phyloP scores from a whole-genome alignment of 805 yeast species.

The Candida jianshihensis region DNA sequence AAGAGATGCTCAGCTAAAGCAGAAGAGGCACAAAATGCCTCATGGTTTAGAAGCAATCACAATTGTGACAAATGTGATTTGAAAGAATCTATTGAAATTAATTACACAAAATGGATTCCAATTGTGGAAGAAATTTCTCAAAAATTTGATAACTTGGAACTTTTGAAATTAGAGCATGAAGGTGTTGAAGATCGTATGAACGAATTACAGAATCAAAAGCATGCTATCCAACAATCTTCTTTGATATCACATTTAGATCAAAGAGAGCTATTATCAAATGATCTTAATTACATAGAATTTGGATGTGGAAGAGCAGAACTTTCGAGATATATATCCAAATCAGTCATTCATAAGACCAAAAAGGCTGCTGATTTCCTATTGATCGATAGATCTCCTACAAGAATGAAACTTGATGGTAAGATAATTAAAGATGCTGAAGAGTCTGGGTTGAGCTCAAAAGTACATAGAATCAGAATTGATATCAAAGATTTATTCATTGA shows the following conservation, averaged over 20 bases:
- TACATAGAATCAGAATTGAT: constrained; percentile 59
- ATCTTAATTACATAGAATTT: constrained; percentile 55
- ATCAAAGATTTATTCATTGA: constrained; percentile 67
- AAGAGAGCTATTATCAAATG: constrained; percentile 29
- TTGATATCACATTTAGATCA: constrained; percentile 59
- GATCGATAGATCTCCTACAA: constrained; percentile 68
- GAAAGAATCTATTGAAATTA: constrained; percentile 8
- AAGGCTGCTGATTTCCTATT: constrained; percentile 39
- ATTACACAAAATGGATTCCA: constrained; percentile 25
- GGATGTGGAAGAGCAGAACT: constrained; percentile 92
- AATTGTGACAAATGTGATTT: constrained; percentile 26
- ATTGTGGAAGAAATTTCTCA: constrained; percentile 32
- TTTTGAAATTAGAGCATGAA: constrained; percentile 23
- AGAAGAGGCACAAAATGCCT: constrained; percentile 24
- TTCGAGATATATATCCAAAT: constrained; percentile 49
- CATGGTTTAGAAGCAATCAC: constrained; percentile 44
- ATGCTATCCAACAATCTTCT: constrained; percentile 77
- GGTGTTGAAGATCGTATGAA: constrained; percentile 20
- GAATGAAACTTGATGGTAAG: constrained; percentile 74
- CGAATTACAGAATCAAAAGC: constrained; percentile 55
- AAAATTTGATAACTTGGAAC: constrained; percentile 21
- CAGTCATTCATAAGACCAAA: constrained; percentile 17
- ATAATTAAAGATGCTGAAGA: constrained; percentile 46
- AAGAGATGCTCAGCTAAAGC: constrained; percentile 49
- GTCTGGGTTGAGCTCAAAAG: constrained; percentile 21